Percentiles rank a stretch among this genome's conserved stretches.
Evolutionary conservation across 1,139 yeast species (phyloP).

Genomic region (Zygoascus meyerae): DNA sequence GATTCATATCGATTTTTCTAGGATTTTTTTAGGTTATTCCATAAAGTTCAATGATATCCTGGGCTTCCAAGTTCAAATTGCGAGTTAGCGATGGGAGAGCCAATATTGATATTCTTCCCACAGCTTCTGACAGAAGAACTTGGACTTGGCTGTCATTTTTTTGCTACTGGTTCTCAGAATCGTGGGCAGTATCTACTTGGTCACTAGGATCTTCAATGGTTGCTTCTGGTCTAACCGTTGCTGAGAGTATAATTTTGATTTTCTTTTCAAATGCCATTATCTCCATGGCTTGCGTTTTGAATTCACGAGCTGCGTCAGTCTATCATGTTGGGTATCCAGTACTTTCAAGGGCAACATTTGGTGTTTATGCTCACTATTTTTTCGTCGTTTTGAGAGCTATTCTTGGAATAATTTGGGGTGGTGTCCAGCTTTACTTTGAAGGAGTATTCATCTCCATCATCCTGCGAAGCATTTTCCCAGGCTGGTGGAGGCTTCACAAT

Average conservation of each 20-base stretch:
- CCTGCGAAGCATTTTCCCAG: slow-evolving; percentile 63
- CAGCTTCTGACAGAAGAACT: slow-evolving; percentile 16
- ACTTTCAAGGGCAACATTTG: slow-evolving; percentile 19
- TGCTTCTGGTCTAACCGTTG: slow-evolving; percentile 14
- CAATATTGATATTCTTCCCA: slow-evolving; percentile 16
- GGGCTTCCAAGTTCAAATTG: no score
- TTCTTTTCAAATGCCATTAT: slow-evolving; percentile 18
- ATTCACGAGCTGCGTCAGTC: slow-evolving; percentile 21
- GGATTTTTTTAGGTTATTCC: no score
- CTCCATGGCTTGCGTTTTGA: slow-evolving; percentile 17
- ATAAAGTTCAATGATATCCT: no score
- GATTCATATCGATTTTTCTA: no score
- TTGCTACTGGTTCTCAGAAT: slow-evolving; percentile 19
- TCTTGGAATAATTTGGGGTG: slow-evolving; percentile 29
- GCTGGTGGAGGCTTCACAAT: slow-evolving; percentile 48
- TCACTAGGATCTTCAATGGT: slow-evolving; percentile 17
- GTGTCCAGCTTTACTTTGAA: slow-evolving; percentile 29
- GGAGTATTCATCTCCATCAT: slow-evolving; percentile 47
- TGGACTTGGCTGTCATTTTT: slow-evolving; percentile 18
- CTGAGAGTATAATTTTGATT: slow-evolving; percentile 16
- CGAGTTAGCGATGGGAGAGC: no score
- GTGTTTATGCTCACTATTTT: slow-evolving; percentile 23
- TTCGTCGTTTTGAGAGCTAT: slow-evolving; percentile 26
- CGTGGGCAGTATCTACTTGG: slow-evolving; percentile 22
- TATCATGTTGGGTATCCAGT: slow-evolving; percentile 23